Evolutionary conservation across 116 monocot genomes (phyloP).

Genomic region (Dioscorea cayenensis): DNA sequence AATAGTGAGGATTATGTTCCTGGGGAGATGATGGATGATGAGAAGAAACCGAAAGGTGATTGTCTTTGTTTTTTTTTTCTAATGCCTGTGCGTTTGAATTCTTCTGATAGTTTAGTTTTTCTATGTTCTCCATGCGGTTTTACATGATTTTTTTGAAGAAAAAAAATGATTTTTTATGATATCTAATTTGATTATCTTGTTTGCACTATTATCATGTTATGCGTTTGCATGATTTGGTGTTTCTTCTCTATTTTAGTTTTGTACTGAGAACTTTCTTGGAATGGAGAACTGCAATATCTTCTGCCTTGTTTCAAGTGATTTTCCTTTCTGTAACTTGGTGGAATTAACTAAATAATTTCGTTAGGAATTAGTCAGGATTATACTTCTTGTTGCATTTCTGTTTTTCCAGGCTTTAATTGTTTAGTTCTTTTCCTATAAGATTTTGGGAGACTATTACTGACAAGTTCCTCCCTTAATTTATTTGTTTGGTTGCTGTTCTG

Average conservation of each 20-base stretch:
- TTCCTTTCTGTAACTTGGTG: too few relatives aligned
- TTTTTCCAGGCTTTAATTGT: too few relatives aligned
- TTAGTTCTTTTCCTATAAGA: too few relatives aligned
- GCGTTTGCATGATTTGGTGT: background rate
- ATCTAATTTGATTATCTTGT: background rate
- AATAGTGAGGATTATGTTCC: conserved; percentile 57
- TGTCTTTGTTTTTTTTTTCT: background rate
- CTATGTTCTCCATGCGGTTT: background rate
- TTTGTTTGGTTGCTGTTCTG: background rate
- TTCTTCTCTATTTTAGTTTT: background rate
- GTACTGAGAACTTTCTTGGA: background rate
- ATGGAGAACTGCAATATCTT: too few relatives aligned
- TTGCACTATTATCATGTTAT: background rate
- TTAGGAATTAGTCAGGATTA: too few relatives aligned
- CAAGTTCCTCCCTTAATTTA: background rate
- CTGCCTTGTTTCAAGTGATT: too few relatives aligned
- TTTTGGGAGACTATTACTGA: too few relatives aligned
- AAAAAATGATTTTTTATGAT: background rate
- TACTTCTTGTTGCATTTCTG: too few relatives aligned
- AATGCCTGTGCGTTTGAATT: background rate
- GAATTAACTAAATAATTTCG: too few relatives aligned
- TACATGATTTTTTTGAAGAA: background rate
- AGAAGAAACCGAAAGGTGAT: conserved; percentile 63
- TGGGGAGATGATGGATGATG: conserved; percentile 30
- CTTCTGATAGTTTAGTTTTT: background rate